A percentile compares a stretch with the other conserved stretches of the same genome.
These are phyloP conservation scores for Flaveria trinervia DNA, from an alignment of 129 eudicot genomes.

Conservation along the genomic window DNA sequence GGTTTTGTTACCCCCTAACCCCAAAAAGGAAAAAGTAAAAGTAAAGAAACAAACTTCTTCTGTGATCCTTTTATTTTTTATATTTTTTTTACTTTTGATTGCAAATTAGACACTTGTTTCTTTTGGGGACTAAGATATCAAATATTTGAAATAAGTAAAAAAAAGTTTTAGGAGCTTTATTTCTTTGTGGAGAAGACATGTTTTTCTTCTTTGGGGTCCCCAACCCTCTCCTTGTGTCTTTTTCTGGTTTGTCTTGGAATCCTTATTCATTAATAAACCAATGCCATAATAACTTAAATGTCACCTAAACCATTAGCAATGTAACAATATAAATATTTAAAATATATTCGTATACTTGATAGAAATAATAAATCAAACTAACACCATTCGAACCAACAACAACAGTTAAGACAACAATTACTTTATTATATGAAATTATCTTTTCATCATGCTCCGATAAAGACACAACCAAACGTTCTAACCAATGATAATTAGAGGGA, in stretches of 20 bases:
- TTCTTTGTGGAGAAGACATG: constrained; percentile 1
- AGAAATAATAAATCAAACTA: too few relatives aligned
- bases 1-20: constrained; percentile 15
- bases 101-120: constrained; percentile 12
- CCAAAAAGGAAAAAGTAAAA: constrained; percentile 16
- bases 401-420: neutral
- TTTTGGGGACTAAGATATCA: constrained; percentile 12
- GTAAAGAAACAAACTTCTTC: constrained; percentile 34
- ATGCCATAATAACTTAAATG: constrained; percentile 14
- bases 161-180: neutral
- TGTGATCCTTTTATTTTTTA: neutral
- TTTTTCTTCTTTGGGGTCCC: constrained; percentile 1
- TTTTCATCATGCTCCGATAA: neutral
- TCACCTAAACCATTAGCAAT: constrained; percentile 13
- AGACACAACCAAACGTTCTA: neutral
- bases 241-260: constrained; percentile 30
- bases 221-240: constrained; percentile 1
- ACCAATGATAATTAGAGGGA: neutral
- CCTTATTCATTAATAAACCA: constrained; percentile 15
- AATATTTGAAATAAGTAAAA: constrained; percentile 11
- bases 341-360: neutral
- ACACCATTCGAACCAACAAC: neutral
- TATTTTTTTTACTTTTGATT: neutral
- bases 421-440: neutral
- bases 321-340: neutral